Evolutionary conservation across 306 rosid genomes (phyloP).

Genomic region (Alnus rubra): DNA sequence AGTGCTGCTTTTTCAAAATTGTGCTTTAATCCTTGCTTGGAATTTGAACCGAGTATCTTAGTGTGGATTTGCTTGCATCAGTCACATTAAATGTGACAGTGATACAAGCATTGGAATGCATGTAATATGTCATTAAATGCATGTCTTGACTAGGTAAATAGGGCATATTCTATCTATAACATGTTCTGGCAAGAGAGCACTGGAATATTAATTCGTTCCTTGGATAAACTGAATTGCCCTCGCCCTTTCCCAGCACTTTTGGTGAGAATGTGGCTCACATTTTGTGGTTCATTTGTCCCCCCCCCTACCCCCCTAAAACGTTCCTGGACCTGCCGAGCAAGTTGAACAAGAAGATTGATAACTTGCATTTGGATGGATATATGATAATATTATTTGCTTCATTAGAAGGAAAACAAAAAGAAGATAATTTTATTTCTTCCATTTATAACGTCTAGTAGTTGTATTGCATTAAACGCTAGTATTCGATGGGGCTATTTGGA

Average conservation of each 20-base stretch:
- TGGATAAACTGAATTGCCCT: background rate
- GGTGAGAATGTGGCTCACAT: background rate
- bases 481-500: too few species aligned
- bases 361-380: background rate
- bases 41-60: constrained; percentile 40
- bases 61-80: constrained; percentile 52
- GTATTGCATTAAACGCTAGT: too few species aligned
- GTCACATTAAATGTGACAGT: constrained; percentile 20
- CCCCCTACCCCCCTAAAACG: too few species aligned
- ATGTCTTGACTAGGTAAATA: background rate
- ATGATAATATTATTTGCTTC: too few species aligned
- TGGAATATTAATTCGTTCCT: background rate
- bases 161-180: background rate
- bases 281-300: background rate
- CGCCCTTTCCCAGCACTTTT: background rate
- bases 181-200: background rate
- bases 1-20: constrained; percentile 65
- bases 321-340: background rate
- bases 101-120: constrained; percentile 10
- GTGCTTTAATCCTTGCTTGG: constrained; percentile 44
- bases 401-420: too few species aligned
- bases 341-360: background rate
- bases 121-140: constrained; percentile 20
- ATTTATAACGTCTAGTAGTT: too few species aligned
- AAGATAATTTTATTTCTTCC: too few species aligned